Evolutionary conservation across 1,284 basidiomycete species (phyloP), one percentile per base, ranked within the genome.

Genomic region (Erythrobasidium hasegawianum): DNA sequence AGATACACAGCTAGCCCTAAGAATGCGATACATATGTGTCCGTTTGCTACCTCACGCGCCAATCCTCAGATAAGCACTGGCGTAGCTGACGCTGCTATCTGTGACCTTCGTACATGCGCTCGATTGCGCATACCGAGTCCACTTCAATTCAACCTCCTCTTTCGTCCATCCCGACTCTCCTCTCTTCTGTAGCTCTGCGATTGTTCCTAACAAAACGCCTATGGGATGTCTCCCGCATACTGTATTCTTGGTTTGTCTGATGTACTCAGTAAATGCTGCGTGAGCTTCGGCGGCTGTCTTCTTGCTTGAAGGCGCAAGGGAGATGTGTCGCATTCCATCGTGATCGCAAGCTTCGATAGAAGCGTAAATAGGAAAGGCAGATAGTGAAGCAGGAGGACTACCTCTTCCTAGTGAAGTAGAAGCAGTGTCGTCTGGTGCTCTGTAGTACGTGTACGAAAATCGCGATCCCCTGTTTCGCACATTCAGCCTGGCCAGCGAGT

Each of bases 181-280:
- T 68, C 64, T 16, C 62, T 75, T 58, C 79, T 90, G 84, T 27
- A 94, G 75, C 4, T 79, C 78, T 1, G 84, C 75, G 40, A 97
- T 76, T 1, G 91, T 87, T 3, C 87, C 87, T 3, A 98, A 80
- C 3, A 99, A 80, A 0, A 97, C 88, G 0, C 92, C 90, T 68
- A 99, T 97, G 0, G 96, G 93, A 75, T 97, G 92, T 57, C 93
- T 81, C 0, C 96, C 95, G 54, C 96, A 99, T 49, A 99, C 95
- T 0, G 96, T 98, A 78, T 99, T 99, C 80, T 87, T 85, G 18
- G 95, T 97, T 68, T 82, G 78, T 16, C 80, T 77, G 1, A 99
- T 81, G 75, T 98, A 97, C 5, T 81, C 78, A 0, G 84, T 80
- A 76, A 95, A 96, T 18, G 81, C 78, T 14, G 76, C 76, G 72